Evolutionary conservation across 2,329 filamentous ascomycete species (phyloP).

Genomic region (Dryadomyces quercus-mongolicae): DNA sequence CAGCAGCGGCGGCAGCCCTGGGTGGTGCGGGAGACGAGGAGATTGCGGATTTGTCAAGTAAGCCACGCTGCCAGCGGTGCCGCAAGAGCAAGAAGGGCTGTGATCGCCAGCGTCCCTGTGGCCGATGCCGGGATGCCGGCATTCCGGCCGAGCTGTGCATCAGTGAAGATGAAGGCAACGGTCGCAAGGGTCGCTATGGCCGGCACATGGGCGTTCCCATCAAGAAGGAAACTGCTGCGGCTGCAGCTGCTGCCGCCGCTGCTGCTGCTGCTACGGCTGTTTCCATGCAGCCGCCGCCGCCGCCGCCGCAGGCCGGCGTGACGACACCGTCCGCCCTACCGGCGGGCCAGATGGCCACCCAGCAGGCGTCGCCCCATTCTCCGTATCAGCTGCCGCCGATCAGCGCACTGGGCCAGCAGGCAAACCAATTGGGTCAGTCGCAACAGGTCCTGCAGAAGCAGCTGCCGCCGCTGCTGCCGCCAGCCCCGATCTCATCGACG

Average conservation of each 20-base stretch:
- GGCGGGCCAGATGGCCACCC: neutral
- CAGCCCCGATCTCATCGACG: conserved; percentile 29
- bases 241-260: conserved; percentile 13
- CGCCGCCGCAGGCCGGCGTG: neutral
- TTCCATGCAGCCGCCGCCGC: conserved; percentile 11
- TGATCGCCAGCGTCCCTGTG: conserved; percentile 89
- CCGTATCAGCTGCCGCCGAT: neutral
- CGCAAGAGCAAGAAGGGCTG: conserved; percentile 99
- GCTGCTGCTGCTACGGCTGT: conserved; percentile 20
- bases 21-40: conserved; percentile 52
- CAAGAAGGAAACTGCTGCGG: conserved; percentile 39
- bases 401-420: conserved; percentile 15
- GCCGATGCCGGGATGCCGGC: conserved; percentile 89
- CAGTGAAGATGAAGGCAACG: conserved; percentile 96
- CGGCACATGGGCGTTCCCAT: conserved; percentile 58
- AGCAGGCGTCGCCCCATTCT: neutral
- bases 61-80: conserved; percentile 94
- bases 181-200: conserved; percentile 84
- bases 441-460: conserved; percentile 3
- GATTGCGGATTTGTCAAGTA: conserved; percentile 82
- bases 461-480: conserved; percentile 24
- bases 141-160: conserved; percentile 88
- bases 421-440: too few species aligned
- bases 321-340: neutral
- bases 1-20: neutral